Base-by-base conservation (phyloP, 352 stramenopile genomes). In the Thalassiosira hispida region DNA sequence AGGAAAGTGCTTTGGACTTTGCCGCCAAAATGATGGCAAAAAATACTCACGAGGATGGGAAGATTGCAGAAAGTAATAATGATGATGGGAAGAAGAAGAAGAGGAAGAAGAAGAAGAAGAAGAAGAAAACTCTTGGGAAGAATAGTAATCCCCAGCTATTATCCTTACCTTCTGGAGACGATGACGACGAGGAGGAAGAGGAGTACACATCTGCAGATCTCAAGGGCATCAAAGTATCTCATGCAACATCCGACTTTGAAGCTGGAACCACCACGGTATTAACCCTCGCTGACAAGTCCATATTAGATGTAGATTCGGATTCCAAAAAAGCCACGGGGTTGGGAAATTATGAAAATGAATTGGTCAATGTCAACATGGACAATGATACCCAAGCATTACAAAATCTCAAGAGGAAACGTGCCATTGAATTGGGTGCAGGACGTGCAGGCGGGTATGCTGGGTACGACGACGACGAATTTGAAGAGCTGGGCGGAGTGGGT, bases 381-480 rank as follows among this genome's bases (percentile, higher is more conserved):
- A 93, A 97, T 51, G 90, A 90, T 18, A 92, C 96, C 23, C 68
- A 82, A 7, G 68, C 79, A 33, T 74, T 94, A 20, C 87, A 95
- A 64, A 96, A 96, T 87, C 73, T 93, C 25, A 77, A 72, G 31
- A 64, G 83, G 42, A 94, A 91, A 67, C 66, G 85, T 51, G 22
- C 81, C 44, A 60, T 93, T 18, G 83, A 92, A 83, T 69, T 93
- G 64, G 86, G 86, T n/a, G 83, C 84, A 64, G 88, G 86, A 18
- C 73, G 85, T 29, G 86, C 87, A 2, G 89, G 89, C 47, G 89
- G 96, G 53, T 99, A 99, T 89, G 93, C 93, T 9, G 97, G 94
- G 0, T 97, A 96, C 74, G 97, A 99, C 81, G 96, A 99, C 83
- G 96, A 98, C 69, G 97, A 99, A 84, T 98, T 98, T 82, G 90